phyloP scores from a whole-genome alignment of 1,284 basidiomycete genomes.

The Ceratorhiza oryzae-sativae region DNA sequence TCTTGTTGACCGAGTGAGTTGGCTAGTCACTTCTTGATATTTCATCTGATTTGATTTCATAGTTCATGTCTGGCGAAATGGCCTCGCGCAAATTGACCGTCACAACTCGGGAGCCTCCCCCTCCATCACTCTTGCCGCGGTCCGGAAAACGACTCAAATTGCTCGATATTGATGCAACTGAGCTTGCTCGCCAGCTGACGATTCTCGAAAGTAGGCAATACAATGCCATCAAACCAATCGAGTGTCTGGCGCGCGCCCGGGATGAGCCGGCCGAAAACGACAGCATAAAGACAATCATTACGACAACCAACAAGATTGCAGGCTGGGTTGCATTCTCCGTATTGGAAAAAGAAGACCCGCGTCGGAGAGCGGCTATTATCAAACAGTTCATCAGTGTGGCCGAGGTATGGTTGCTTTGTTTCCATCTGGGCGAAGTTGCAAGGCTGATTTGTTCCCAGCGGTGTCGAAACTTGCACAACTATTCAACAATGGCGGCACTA shows the following conservation, averaged over 20 bases:
- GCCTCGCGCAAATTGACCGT: constrained; percentile 56
- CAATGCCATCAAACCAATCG: constrained; percentile 87
- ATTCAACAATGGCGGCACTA: constrained; percentile 94
- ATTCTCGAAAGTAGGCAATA: constrained; percentile 91
- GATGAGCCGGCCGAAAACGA: constrained; percentile 72
- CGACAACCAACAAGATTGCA: constrained; percentile 91
- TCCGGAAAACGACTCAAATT: constrained; percentile 67
- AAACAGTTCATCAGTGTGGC: constrained; percentile 95
- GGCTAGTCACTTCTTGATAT: constrained; percentile 50
- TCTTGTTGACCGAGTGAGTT: constrained; percentile 76
- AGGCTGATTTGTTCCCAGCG: constrained; percentile 60
- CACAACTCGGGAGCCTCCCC: constrained; percentile 60
- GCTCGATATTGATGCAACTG: constrained; percentile 87
- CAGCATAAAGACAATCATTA: constrained; percentile 90
- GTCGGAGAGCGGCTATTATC: constrained; percentile 79
- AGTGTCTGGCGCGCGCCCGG: constrained; percentile 84
- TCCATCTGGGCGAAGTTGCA: not conserved
- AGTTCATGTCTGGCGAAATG: constrained; percentile 66
- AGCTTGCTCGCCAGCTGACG: constrained; percentile 93
- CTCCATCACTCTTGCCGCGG: constrained; percentile 76
- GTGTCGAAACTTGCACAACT: constrained; percentile 91
- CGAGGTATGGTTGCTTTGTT: constrained; percentile 68
- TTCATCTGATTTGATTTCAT: constrained; percentile 1
- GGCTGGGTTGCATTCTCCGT: constrained; percentile 96
- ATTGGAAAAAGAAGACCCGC: constrained; percentile 83